Conservation (phyloP, 2,329 filamentous ascomycete species). For the Colletotrichum tamarilloi region DNA sequence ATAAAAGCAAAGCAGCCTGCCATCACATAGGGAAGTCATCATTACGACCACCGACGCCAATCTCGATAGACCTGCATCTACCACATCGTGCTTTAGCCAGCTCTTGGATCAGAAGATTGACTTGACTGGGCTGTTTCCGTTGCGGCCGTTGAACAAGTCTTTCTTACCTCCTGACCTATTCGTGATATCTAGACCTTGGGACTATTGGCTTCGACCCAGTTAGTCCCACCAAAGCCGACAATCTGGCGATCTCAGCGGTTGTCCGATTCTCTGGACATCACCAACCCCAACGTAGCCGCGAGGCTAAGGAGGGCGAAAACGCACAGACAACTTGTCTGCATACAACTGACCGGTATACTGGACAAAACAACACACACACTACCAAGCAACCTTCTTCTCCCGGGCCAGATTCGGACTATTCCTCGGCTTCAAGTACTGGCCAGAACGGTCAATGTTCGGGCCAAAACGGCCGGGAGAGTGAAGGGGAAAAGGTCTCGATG, state of each 20-base stretch:
- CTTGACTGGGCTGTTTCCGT: not conserved
- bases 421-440: slow-evolving; percentile 21
- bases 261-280: slow-evolving; percentile 35
- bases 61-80: not conserved
- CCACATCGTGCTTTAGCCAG: not conserved
- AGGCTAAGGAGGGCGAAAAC: slow-evolving; percentile 39
- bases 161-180: not conserved
- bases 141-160: slow-evolving; percentile 3
- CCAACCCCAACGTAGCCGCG: slow-evolving; percentile 33
- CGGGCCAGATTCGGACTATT: not conserved
- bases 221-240: slow-evolving; percentile 35
- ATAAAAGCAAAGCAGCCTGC: not conserved
- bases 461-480: slow-evolving; percentile 60
- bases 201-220: slow-evolving; percentile 37
- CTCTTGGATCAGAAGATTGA: not conserved
- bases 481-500: slow-evolving; percentile 72
- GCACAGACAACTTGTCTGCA: slow-evolving; percentile 31
- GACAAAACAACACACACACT: slow-evolving; percentile 10
- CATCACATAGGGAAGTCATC: not conserved
- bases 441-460: slow-evolving; percentile 66
- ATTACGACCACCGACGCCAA: not conserved
- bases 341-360: slow-evolving; percentile 8
- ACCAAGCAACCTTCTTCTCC: slow-evolving; percentile 2
- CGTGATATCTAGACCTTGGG: slow-evolving; percentile 24
- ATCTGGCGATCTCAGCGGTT: slow-evolving; percentile 36